Percentiles rank a stretch among this genome's conserved stretches.
Conservation (phyloP, 2,329 filamentous ascomycete genomes). For the Grosmannia huntii region DNA sequence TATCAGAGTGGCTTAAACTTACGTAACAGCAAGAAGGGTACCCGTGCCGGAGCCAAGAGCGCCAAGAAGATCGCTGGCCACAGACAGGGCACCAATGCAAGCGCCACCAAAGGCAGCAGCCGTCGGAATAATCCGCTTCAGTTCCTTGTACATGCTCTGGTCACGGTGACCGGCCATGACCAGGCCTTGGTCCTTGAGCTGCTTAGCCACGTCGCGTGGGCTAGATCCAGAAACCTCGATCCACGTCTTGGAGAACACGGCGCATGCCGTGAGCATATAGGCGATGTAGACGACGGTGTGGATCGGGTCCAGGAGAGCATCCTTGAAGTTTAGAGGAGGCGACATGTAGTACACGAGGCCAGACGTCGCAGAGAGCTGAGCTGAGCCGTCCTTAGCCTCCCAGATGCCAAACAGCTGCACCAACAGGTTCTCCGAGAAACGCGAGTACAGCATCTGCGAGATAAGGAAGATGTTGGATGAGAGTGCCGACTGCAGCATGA, state of each 20-base stretch:
- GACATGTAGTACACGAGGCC: conserved; percentile 99
- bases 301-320: conserved; percentile 90
- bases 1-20: conserved; percentile 34
- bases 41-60: conserved; percentile 93
- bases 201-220: conserved; percentile 96
- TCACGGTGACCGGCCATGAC: conserved; percentile 99
- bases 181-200: conserved; percentile 98
- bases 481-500: conserved; percentile 98
- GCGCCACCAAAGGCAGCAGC: conserved; percentile 97
- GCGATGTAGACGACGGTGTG: conserved; percentile 91
- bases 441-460: conserved; percentile 98
- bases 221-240: conserved; percentile 98
- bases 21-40: conserved; percentile 97
- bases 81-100: conserved; percentile 94
- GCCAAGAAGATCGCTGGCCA: conserved; percentile 88
- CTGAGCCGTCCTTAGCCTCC: conserved; percentile 92
- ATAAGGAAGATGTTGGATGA: conserved; percentile 99
- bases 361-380: conserved; percentile 85
- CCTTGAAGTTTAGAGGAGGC: conserved; percentile 92
- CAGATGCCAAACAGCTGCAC: conserved; percentile 96
- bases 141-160: conserved; percentile 99
- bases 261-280: conserved; percentile 94
- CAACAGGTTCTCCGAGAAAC: conserved; percentile 97
- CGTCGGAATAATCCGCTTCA: conserved; percentile 97
- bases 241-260: conserved; percentile 98